phyloP scores from a whole-genome alignment of 148 eudicot genomes.

The Polygonum maritimum region DNA sequence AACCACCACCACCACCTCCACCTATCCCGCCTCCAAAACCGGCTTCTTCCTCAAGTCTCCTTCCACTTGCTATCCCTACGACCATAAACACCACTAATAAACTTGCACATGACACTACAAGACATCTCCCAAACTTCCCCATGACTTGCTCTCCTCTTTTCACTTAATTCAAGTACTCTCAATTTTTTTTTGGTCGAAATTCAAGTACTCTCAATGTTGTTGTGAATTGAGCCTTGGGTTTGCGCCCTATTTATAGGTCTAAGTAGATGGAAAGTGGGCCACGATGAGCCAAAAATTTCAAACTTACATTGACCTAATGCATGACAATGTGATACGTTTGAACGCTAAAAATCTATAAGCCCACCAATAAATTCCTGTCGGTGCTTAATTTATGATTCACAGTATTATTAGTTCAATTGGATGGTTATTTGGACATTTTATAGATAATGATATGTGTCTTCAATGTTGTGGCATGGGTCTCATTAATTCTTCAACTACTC shows the following conservation, averaged over 20 bases:
- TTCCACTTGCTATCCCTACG: conserved; percentile 2
- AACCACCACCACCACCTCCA: not conserved
- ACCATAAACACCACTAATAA: conserved; percentile 1
- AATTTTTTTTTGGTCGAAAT: no score
- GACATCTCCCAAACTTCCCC: not conserved
- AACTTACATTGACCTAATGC: not conserved
- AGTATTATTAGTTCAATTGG: not conserved
- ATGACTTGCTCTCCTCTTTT: not conserved
- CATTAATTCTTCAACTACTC: not conserved
- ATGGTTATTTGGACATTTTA: not conserved
- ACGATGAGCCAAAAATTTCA: not conserved
- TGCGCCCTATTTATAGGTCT: not conserved
- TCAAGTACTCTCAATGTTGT: not conserved
- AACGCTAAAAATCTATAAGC: not conserved
- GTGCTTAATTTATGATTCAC: not conserved
- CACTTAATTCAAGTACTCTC: conserved; percentile 5
- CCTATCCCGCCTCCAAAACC: not conserved
- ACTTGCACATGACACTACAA: not conserved
- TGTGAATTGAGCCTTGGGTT: not conserved
- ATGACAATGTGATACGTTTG: not conserved
- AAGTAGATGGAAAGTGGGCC: not conserved
- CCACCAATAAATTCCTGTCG: not conserved
- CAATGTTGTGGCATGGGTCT: not conserved
- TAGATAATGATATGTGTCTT: not conserved
- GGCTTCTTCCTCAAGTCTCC: conserved; percentile 8